phyloP scores from a whole-genome alignment of 73 alveolate genomes.

The Paramecium sexaurelia region DNA sequence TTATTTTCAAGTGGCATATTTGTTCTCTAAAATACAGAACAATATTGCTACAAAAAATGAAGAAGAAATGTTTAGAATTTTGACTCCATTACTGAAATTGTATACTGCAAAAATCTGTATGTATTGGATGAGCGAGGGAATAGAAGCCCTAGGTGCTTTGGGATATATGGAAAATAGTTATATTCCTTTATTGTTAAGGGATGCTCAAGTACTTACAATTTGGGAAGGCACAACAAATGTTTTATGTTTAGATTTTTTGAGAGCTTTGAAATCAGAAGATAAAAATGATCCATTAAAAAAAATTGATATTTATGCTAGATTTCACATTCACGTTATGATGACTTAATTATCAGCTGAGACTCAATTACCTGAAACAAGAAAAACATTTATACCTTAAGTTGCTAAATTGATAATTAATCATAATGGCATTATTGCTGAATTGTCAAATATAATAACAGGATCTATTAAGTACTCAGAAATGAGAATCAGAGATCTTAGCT shows the following conservation, averaged over 20 bases:
- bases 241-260: conserved; percentile 79
- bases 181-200: conserved; percentile 83
- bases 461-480: background rate
- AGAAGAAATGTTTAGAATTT: conserved; percentile 70
- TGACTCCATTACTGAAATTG: conserved; percentile 83
- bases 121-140: conserved; percentile 79
- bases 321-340: conserved; percentile 18
- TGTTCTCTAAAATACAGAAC: conserved; percentile 71
- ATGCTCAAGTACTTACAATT: conserved; percentile 84
- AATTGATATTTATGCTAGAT: conserved; percentile 26
- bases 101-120: conserved; percentile 86
- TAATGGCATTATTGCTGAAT: conserved; percentile 41
- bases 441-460: background rate
- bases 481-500: conserved; percentile 34
- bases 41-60: conserved; percentile 68
- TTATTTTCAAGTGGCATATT: conserved; percentile 62
- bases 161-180: conserved; percentile 90
- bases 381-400: background rate
- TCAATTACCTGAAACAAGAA: conserved; percentile 26
- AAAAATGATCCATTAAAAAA: background rate
- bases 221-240: conserved; percentile 98
- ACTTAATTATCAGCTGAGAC: conserved; percentile 34
- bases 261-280: conserved; percentile 69
- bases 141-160: conserved; percentile 89
- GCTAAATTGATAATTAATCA: conserved; percentile 19